Evolutionary conservation across 2,329 filamentous ascomycete genomes (phyloP), one percentile per base, ranked within the genome.

Genomic region (Trichoderma aggressivum): DNA sequence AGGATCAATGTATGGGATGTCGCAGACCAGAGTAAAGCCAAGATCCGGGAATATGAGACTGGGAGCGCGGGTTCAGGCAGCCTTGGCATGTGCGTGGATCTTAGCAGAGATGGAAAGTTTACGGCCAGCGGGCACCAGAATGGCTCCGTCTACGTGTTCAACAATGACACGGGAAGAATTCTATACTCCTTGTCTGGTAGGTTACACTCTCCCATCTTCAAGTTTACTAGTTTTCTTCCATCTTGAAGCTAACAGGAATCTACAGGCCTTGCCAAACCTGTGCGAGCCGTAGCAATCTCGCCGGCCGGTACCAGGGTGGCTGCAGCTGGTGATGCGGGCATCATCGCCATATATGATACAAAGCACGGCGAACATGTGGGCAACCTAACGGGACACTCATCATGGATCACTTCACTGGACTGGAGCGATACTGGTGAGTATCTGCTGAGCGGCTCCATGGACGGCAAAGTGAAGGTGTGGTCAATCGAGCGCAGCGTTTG

Each of bases 391-490:
- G 93, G 92, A 1, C 93, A 95, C 79, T 87, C 89, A 0, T 91
- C 93, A 6, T 99, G 95, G 96, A 90, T 99, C 75, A 92, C 95
- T 73, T 92, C 92, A 36, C 85, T 98, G 56, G 94, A 97, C 79
- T 99, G 95, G 94, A 98, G 91, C 80, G 89, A 93, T 77, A 97
- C 92, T 5, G 96, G 96, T 61, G 95, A 98, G 82, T 97, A 93
- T 80, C 84, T 99, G 14, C 86, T 98, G 3, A 97, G 92, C 77
- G 93, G 94, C 61, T 90, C 92, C 1, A 94, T 97, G 80, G 94
- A 98, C 78, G 95, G 96, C 47, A 98, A 97, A 81, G 93, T 92
- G 72, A 98, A 97, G 82, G 92, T 98, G 34, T 99, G 96, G 96
- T 95, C 93, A 34, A 88, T 98, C 72, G 94, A 97, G 76, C 88